These are phyloP conservation scores for Lentinula edodes DNA, from an alignment of 768 basidiomycete genomes.

Conservation along the genomic window DNA sequence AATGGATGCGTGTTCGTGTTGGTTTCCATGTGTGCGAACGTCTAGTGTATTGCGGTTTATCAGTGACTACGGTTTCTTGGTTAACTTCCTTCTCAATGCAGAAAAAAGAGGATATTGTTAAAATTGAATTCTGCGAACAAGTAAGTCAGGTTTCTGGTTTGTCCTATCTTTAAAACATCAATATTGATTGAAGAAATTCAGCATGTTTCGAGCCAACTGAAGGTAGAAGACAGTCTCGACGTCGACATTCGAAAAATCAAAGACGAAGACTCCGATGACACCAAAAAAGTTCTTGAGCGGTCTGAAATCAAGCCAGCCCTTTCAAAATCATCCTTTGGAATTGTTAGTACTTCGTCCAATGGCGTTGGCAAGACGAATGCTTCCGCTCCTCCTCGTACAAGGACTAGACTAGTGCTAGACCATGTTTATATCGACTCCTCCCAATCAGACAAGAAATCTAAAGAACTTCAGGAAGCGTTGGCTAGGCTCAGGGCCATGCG, in stretches of 20 bases:
- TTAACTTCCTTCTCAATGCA: no score
- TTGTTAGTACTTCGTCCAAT: no score
- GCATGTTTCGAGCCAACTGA: no score
- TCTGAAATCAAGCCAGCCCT: no score
- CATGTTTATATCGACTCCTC: neutral
- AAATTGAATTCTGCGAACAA: neutral
- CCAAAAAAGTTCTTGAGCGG: neutral
- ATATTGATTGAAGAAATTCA: no score
- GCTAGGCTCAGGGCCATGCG: neutral
- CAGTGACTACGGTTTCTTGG: no score
- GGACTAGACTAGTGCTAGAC: neutral
- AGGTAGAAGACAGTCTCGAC: no score
- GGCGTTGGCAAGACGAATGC: no score
- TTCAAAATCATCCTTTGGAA: no score
- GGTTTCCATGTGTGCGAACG: neutral
- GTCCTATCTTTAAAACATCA: no score
- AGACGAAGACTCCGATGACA: neutral
- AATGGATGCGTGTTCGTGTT: slow-evolving; percentile 1
- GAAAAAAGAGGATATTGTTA: neutral
- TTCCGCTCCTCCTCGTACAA: neutral
- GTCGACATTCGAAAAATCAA: neutral
- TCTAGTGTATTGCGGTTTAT: no score
- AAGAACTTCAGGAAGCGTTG: neutral
- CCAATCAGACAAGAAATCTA: neutral
- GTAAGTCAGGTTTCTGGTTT: no score